Conservation (phyloP, 345 rosid species). For the Combretum micranthum region DNA sequence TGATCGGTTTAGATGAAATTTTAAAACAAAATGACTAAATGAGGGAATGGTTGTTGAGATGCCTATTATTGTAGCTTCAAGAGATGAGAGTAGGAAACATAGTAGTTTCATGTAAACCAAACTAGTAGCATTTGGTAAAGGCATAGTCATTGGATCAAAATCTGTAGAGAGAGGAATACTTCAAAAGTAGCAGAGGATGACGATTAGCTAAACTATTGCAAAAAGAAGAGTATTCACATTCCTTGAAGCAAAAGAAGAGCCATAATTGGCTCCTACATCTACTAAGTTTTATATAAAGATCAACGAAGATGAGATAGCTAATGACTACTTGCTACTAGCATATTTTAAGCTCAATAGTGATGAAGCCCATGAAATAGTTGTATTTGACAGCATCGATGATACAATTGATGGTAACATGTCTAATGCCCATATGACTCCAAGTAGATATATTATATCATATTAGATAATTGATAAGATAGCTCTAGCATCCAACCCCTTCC, state of each 20-base stretch:
- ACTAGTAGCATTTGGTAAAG: conserved; percentile 21
- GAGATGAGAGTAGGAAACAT: conserved; percentile 34
- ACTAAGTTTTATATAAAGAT: conserved; percentile 57
- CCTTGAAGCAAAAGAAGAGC: conserved; percentile 43
- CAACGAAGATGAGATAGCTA: conserved; percentile 76
- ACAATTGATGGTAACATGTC: conserved; percentile 20
- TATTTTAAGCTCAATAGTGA: conserved; percentile 43
- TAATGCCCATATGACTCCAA: too few species aligned
- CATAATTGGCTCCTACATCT: conserved; percentile 33
- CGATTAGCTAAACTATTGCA: conserved; percentile 61
- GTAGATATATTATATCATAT: too few species aligned
- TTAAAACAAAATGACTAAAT: conserved; percentile 33
- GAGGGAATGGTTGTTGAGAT: conserved; percentile 31
- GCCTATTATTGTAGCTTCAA: conserved; percentile 45
- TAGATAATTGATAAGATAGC: too few species aligned
- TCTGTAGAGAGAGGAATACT: conserved; percentile 17
- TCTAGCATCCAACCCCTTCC: too few species aligned
- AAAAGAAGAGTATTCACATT: conserved; percentile 64
- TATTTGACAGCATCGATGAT: conserved; percentile 33
- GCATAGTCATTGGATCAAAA: conserved; percentile 32
- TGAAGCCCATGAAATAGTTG: conserved; percentile 64
- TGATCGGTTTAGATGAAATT: conserved; percentile 55
- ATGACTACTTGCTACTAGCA: conserved; percentile 77
- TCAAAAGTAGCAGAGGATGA: conserved; percentile 46
- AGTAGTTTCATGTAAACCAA: conserved; percentile 17